Base-by-base conservation (phyloP, 2,329 filamentous ascomycete genomes). In the Epichloe typhina region DNA sequence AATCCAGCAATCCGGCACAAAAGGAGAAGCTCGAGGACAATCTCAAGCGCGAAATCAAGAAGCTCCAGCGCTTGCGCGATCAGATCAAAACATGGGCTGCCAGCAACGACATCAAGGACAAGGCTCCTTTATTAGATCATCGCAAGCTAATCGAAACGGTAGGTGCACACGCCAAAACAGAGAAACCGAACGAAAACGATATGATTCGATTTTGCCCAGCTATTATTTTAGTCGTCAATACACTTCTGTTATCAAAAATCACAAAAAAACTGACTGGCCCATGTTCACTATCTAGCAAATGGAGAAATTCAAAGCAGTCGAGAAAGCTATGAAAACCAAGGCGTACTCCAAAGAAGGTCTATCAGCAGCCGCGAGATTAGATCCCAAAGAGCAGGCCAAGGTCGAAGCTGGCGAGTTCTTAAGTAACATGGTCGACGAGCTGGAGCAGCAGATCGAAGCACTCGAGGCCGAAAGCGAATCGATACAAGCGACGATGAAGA, bases 271-370 rank as follows among this genome's bases (percentile, higher is more conserved):
- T 50, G 41, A 31, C 13, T 23, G 37, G 26, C 21, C 3, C 38
- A 38, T 37, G 5, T 47, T 46, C 46, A 11, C 23, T 36, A 13
- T 61, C 67, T 71, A 93, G 88, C 84, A 91, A 86, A 98, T 98
- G 93, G 93, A 98, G 72, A 89, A 88, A 63, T 98, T 98, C 80
- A 98, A 98, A 74, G 91, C 90, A n/a, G 93, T 98, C 49, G 93
- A 98, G 70, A 98, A 98, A 75, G 93, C 95, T 63, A 97, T 98
- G 93, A 98, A 98, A 76, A 98, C 93, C 52, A 98, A 98, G 70
- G 93, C 93, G 54, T 98, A 95, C 71, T 97, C 93, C 55, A 97
- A 98, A 75, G 93, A 97, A 70, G 93, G 93, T 43, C 73, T 98
- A 57, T 93, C 88, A 56, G 87, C 91, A 49, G 88, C 89, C 26